Evolutionary conservation across 1,284 basidiomycete genomes (phyloP).

Genomic region (Stygiomarasmius scandens): DNA sequence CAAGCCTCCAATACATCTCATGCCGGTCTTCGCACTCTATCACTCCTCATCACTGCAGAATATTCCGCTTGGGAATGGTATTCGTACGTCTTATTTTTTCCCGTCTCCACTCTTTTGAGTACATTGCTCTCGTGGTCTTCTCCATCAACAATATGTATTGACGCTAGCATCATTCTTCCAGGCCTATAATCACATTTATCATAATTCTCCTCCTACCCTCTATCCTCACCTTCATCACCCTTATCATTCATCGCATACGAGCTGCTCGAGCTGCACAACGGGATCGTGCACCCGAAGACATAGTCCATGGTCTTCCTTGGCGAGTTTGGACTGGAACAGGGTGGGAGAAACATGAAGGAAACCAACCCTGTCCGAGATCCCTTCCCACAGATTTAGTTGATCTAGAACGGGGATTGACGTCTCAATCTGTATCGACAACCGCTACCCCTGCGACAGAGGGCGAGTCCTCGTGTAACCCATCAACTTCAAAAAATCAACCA

Average conservation of each 20-base stretch:
- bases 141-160: neutral
- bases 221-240: constrained; percentile 77
- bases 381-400: constrained; percentile 25
- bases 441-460: constrained; percentile 11
- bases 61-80: constrained; percentile 86
- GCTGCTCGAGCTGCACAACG: constrained; percentile 74
- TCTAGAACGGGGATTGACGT: constrained; percentile 40
- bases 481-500: constrained; percentile 42
- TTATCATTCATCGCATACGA: constrained; percentile 79
- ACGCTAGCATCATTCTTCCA: constrained; percentile 29
- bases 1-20: constrained; percentile 74
- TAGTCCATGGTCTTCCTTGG: constrained; percentile 77
- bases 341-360: constrained; percentile 73
- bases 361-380: constrained; percentile 25
- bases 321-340: constrained; percentile 77
- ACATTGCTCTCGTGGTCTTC: no score
- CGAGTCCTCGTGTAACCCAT: constrained; percentile 34
- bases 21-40: constrained; percentile 69
- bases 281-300: constrained; percentile 78
- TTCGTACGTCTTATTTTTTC: constrained; percentile 55
- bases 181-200: constrained; percentile 79
- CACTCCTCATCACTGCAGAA: constrained; percentile 75
- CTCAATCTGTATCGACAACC: constrained; percentile 2
- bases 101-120: constrained; percentile 10
- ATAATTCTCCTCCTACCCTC: constrained; percentile 82